A percentile compares a stretch with the other conserved stretches of the same genome.
These are phyloP conservation scores for Calonectria montana DNA, from an alignment of 2,329 filamentous ascomycete species.

Conservation along the genomic window DNA sequence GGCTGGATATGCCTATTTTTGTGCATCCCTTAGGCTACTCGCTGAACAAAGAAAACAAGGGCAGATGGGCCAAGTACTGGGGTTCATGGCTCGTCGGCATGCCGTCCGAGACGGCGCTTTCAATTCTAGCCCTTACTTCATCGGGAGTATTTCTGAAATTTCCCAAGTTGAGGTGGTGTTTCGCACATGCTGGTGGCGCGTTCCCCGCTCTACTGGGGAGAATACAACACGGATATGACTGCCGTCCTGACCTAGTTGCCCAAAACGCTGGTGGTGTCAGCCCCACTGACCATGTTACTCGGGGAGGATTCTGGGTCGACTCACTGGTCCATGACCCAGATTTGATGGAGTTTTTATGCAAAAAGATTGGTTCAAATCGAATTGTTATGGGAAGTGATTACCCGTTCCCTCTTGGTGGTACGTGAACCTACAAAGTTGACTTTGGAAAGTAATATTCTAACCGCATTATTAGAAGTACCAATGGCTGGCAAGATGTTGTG, in stretches of 20 bases:
- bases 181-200: background rate
- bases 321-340: background rate
- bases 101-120: background rate
- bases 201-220: background rate
- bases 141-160: background rate
- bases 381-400: constrained; percentile 7
- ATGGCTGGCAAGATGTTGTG: background rate
- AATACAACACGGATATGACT: constrained; percentile 1
- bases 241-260: background rate
- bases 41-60: background rate
- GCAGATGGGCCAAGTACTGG: background rate
- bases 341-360: constrained; percentile 1
- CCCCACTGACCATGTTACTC: background rate
- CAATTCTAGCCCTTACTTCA: background rate
- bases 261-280: background rate
- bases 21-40: background rate
- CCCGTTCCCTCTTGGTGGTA: constrained; percentile 2
- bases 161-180: background rate
- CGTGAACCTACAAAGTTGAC: background rate
- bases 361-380: background rate
- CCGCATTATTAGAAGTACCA: background rate
- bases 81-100: background rate
- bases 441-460: background rate
- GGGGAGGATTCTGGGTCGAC: constrained; percentile 1
- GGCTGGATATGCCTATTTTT: background rate